Base-by-base conservation (phyloP, 495 filamentous ascomycete genomes). In the Cairneyella variabilis region DNA sequence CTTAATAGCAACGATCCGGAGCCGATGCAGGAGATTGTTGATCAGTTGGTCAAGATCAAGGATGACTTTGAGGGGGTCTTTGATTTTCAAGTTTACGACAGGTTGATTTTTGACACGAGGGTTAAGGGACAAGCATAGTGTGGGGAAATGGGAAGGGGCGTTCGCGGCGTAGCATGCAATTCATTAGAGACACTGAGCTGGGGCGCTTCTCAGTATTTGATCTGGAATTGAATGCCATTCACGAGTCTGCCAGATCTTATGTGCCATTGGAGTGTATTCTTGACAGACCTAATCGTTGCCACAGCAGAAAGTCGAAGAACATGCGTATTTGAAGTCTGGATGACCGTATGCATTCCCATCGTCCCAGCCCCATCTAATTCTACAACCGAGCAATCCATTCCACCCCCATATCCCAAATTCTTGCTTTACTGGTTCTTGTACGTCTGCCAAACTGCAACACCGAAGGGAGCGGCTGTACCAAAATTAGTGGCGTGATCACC, bases 371-470 rank as follows among this genome's bases (percentile, higher is more conserved):
- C 36, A 37, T 40, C 53, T 56, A 54, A 56, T 50, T 53, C 32
- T 56, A 54, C 36, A 57, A 34, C 36, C 32, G n/a, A 39, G 4
- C 11, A 34, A 20, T 43, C 1, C 40, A 17, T 22, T 3, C 28
- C 11, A 6, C 14, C 14, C 10, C 46, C 40, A 28, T 12, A 27
- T 18, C 17, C 18, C 21, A 25, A 23, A n/a, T 26, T 22, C 4
- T 39, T 8, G 17, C 20, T 57, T 44, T 58, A 58, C 43, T 65
- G 30, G 52, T 60, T 62, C 54, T 65, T 65, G 42, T 62, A 45
- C 22, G 59, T 60, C 36, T 65, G 62, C 62, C 62, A 65, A 38
- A 65, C 59, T 12, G 62, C 54, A 36, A 61, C 42, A n/a, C 51
- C 49, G 53, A 63, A 63, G 23, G 57, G 61, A 18, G 52, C 46